Percentiles rank a stretch among this genome's conserved stretches.
phyloP scores from a whole-genome alignment of 495 filamentous ascomycete genomes.

The Haplographium delicatum region DNA sequence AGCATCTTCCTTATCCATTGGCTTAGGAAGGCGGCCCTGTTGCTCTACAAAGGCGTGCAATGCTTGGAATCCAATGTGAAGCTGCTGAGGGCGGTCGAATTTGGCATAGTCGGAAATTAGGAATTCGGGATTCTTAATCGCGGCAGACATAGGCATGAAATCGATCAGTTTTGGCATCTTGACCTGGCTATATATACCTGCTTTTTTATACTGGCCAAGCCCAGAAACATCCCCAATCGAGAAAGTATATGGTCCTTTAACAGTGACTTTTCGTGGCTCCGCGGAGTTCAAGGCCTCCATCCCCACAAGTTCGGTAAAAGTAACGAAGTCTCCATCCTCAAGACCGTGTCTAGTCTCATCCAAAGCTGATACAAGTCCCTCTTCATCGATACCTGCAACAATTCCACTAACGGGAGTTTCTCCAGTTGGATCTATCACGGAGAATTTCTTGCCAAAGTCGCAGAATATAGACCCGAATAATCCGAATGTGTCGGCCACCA shows the following conservation, averaged over 20 bases:
- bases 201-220: conserved; percentile 77
- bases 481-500: conserved; percentile 83
- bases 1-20: conserved; percentile 82
- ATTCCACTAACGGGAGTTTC: conserved; percentile 87
- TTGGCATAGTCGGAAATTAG: conserved; percentile 95
- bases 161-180: conserved; percentile 96
- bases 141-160: conserved; percentile 71
- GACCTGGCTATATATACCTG: conserved; percentile 88
- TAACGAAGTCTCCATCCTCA: conserved; percentile 94
- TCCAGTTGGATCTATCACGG: conserved; percentile 81
- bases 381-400: conserved; percentile 79
- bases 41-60: conserved; percentile 74
- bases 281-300: conserved; percentile 85
- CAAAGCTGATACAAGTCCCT: conserved; percentile 86
- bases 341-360: conserved; percentile 95
- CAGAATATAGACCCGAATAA: conserved; percentile 96
- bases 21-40: conserved; percentile 68
- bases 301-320: conserved; percentile 86
- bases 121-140: conserved; percentile 81
- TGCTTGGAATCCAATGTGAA: conserved; percentile 91
- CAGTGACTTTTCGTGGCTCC: conserved; percentile 81
- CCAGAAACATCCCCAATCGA: conserved; percentile 90
- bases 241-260: conserved; percentile 96
- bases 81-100: conserved; percentile 85
- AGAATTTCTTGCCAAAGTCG: conserved; percentile 93